Percentiles rank a stretch among this genome's conserved stretches.
These are phyloP conservation scores for Mycena rebaudengoi DNA, from an alignment of 768 basidiomycete genomes.

Conservation along the genomic window DNA sequence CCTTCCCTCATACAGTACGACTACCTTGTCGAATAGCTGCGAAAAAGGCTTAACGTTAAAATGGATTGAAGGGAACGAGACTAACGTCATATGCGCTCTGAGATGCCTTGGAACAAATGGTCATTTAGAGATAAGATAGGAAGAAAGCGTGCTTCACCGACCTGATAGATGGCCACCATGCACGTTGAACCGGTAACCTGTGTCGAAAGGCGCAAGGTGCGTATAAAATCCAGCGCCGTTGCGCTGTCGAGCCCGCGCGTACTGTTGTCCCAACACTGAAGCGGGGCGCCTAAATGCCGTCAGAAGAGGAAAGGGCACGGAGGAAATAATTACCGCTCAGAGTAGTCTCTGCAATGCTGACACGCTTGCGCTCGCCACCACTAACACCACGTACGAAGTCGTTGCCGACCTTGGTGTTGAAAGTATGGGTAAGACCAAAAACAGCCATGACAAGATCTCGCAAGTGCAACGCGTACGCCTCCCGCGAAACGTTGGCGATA, in stretches of 20 bases:
- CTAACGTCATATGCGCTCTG: constrained; percentile 48
- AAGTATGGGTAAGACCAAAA: constrained; percentile 67
- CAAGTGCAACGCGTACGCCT: constrained; percentile 45
- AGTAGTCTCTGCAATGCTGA: constrained; percentile 62
- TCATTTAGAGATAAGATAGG: background rate
- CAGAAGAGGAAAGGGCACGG: background rate
- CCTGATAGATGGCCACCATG: constrained; percentile 54
- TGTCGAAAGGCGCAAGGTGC: constrained; percentile 49
- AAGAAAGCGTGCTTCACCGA: background rate
- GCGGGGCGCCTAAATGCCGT: constrained; percentile 28
- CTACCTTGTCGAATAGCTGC: constrained; percentile 53
- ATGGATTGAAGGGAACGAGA: background rate
- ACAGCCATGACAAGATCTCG: constrained; percentile 58
- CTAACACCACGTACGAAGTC: constrained; percentile 64
- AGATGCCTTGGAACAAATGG: constrained; percentile 31
- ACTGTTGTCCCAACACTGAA: constrained; percentile 61
- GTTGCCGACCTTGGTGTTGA: constrained; percentile 70
- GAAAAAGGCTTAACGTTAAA: background rate
- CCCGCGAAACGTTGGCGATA: constrained; percentile 40
- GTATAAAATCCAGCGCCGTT: constrained; percentile 55
- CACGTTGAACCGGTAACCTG: constrained; percentile 51
- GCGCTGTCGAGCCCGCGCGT: constrained; percentile 36
- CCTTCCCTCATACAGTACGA: constrained; percentile 55
- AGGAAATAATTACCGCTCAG: constrained; percentile 44
- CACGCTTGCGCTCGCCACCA: constrained; percentile 69